These are phyloP conservation scores for Trichoderma pleuroti DNA, from an alignment of 2,329 filamentous ascomycete genomes.

Conservation along the genomic window DNA sequence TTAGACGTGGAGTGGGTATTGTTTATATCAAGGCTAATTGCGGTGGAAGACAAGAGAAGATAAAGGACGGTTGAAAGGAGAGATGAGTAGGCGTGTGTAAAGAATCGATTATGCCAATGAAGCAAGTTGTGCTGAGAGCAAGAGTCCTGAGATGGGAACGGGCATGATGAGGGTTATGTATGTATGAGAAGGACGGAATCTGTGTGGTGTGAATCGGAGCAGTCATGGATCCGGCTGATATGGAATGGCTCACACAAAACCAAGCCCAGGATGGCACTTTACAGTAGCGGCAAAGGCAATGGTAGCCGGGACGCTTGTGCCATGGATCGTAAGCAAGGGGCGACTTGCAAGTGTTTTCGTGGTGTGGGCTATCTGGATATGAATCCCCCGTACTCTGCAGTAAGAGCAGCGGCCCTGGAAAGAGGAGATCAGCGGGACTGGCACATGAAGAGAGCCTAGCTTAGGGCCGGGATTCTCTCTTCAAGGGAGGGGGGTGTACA, in stretches of 20 bases:
- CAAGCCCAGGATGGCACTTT: constrained; percentile 12
- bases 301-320: constrained; percentile 18
- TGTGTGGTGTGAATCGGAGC: constrained; percentile 17
- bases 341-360: constrained; percentile 8
- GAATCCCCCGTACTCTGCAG: constrained; percentile 16
- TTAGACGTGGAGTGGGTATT: background rate
- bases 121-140: constrained; percentile 14
- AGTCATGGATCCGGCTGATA: constrained; percentile 17
- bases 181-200: constrained; percentile 23
- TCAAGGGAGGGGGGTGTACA: constrained; percentile 8
- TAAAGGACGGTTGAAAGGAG: background rate
- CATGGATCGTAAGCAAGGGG: constrained; percentile 19
- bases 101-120: constrained; percentile 11
- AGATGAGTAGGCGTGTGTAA: background rate
- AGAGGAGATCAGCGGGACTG: constrained; percentile 21
- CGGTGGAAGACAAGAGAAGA: background rate
- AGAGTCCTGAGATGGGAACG: constrained; percentile 9
- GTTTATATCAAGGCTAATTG: background rate
- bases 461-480: constrained; percentile 9
- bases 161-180: constrained; percentile 27
- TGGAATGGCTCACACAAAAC: constrained; percentile 15
- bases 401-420: constrained; percentile 15
- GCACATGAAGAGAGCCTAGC: constrained; percentile 19
- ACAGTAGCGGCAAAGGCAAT: constrained; percentile 18
- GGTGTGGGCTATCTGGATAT: constrained; percentile 20